These are phyloP conservation scores for Typha latifolia DNA, from an alignment of 176 grass and related monocot species.

Conservation along the genomic window DNA sequence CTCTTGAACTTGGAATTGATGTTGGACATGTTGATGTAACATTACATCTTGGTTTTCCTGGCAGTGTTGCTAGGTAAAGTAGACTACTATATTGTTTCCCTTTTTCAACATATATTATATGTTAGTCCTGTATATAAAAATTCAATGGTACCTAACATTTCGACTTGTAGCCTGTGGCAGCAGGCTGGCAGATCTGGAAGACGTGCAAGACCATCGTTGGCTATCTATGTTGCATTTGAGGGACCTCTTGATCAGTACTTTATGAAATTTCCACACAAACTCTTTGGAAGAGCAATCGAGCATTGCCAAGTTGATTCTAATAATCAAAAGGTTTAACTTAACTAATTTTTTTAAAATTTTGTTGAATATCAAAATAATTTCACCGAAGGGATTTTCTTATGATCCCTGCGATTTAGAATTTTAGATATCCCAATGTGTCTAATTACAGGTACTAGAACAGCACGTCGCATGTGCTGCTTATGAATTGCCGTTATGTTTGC, in stretches of 20 bases:
- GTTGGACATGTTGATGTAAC: constrained; percentile 94
- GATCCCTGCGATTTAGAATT: neutral
- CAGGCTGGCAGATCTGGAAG: constrained; percentile 94
- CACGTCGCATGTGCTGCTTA: constrained; percentile 83
- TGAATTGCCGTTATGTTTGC: constrained; percentile 76
- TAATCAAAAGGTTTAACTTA: constrained; percentile 54
- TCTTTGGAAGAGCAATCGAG: constrained; percentile 76
- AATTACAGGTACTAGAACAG: constrained; percentile 64
- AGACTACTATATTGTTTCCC: neutral
- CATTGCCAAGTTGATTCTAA: constrained; percentile 85
- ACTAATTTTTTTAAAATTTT: neutral
- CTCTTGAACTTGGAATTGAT: constrained; percentile 94
- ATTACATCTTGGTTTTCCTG: constrained; percentile 97
- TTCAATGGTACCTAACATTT: neutral
- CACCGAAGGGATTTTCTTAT: neutral
- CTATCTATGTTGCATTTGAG: constrained; percentile 90
- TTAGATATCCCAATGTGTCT: constrained; percentile 4
- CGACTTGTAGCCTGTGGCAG: constrained; percentile 81
- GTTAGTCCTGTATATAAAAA: neutral
- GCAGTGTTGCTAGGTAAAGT: constrained; percentile 76
- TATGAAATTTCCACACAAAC: constrained; percentile 86
- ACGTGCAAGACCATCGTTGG: constrained; percentile 72
- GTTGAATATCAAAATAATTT: neutral
- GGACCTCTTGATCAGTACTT: constrained; percentile 93
- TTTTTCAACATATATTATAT: neutral